These are phyloP conservation scores for Schwanniomyces yamadae DNA, from an alignment of 805 yeast genomes.

Conservation along the genomic window DNA sequence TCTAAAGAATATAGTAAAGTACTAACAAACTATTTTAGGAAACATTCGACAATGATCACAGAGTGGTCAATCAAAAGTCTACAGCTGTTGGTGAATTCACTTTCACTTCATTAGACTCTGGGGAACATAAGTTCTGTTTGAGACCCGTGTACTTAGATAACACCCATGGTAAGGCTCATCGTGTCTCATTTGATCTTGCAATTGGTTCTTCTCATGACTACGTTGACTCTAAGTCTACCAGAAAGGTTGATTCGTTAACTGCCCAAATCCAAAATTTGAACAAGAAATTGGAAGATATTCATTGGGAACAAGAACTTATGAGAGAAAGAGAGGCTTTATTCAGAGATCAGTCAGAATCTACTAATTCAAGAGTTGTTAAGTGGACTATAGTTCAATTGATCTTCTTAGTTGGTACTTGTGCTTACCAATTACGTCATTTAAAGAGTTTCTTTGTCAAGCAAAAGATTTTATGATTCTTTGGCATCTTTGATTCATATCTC, in stretches of 20 bases:
- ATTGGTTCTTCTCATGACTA: slow-evolving; percentile 61
- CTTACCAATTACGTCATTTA: slow-evolving; percentile 74
- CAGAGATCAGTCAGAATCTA: slow-evolving; percentile 73
- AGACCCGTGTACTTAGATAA: slow-evolving; percentile 63
- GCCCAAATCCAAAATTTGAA: slow-evolving; percentile 36
- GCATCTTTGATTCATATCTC: background rate
- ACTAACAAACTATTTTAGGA: slow-evolving; percentile 20
- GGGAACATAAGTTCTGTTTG: slow-evolving; percentile 83
- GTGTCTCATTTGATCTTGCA: slow-evolving; percentile 72
- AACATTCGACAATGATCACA: slow-evolving; percentile 79
- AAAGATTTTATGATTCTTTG: slow-evolving; percentile 66
- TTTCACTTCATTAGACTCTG: slow-evolving; percentile 78
- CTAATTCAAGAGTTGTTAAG: slow-evolving; percentile 67
- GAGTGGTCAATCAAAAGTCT: slow-evolving; percentile 68
- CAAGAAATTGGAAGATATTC: slow-evolving; percentile 39
- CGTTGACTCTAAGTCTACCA: slow-evolving; percentile 61
- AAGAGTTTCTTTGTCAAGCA: slow-evolving; percentile 84
- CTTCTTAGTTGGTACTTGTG: slow-evolving; percentile 67
- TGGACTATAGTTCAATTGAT: slow-evolving; percentile 75
- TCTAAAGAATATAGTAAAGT: background rate
- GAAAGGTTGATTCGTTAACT: slow-evolving; percentile 46
- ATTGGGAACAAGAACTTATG: slow-evolving; percentile 48
- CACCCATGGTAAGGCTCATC: slow-evolving; percentile 59
- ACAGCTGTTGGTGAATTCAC: slow-evolving; percentile 65
- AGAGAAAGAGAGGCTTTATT: slow-evolving; percentile 76